phyloP scores from a whole-genome alignment of 2,329 filamentous ascomycete genomes.

The Phyllosticta citribraziliensis region DNA sequence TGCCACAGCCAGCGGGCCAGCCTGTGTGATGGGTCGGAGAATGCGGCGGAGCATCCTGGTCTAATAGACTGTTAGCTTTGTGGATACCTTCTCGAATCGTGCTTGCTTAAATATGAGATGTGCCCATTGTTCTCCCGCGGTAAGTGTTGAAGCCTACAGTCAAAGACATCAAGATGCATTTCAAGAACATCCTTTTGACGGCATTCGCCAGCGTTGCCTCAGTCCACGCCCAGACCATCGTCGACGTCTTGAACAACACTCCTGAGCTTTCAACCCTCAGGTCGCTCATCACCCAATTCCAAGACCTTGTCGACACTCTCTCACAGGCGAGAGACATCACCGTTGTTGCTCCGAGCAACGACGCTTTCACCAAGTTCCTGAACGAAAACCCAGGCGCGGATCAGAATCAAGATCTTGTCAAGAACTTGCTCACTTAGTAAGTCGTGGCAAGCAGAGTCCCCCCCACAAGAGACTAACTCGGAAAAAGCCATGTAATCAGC shows the following conservation, averaged over 20 bases:
- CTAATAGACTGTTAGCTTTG: background rate
- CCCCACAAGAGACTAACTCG: background rate
- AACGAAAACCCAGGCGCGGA: conserved; percentile 20
- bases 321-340: conserved; percentile 42
- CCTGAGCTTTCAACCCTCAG: conserved; percentile 24
- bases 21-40: background rate
- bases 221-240: conserved; percentile 26
- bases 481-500: conserved; percentile 41
- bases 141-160: background rate
- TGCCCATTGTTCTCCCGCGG: no score
- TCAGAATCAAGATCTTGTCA: conserved; percentile 32
- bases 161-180: background rate
- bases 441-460: background rate
- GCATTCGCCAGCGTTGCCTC: conserved; percentile 25
- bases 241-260: conserved; percentile 22
- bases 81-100: background rate
- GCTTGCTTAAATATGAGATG: background rate
- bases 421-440: conserved; percentile 35
- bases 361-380: conserved; percentile 36
- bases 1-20: background rate
- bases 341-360: conserved; percentile 47
- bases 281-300: conserved; percentile 27
- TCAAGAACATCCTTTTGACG: conserved; percentile 28
- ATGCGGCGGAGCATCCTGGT: background rate
- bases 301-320: conserved; percentile 30